A percentile compares a stretch with the other conserved stretches of the same genome.
Evolutionary conservation across 1,284 basidiomycete species (phyloP).

Genomic region (Ustilago vetiveriae): DNA sequence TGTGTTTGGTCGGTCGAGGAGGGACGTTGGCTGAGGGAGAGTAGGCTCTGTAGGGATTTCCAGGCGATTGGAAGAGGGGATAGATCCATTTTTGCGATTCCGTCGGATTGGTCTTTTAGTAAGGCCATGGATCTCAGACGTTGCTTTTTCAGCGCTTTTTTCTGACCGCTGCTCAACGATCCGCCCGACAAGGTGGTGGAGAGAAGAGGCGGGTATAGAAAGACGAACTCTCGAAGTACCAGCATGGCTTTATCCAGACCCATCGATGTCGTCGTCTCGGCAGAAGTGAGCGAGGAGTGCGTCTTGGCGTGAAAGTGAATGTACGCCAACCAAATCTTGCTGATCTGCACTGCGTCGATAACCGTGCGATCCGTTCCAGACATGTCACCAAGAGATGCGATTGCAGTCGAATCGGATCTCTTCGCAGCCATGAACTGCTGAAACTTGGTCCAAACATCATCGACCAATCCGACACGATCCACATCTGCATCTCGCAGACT

Average conservation of each 20-base stretch:
- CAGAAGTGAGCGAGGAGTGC: too few species aligned
- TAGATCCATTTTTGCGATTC: slow-evolving; percentile 6
- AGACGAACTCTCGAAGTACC: slow-evolving; percentile 5
- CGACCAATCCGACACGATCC: not conserved
- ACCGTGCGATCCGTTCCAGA: too few species aligned
- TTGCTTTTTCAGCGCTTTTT: not conserved
- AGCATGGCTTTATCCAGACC: slow-evolving; percentile 15
- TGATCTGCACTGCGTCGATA: slow-evolving; percentile 23
- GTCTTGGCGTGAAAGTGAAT: slow-evolving; percentile 49
- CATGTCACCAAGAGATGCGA: too few species aligned
- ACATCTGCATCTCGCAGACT: slow-evolving; percentile 3
- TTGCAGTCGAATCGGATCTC: not conserved
- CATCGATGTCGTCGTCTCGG: not conserved
- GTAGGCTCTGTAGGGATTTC: slow-evolving; percentile 7
- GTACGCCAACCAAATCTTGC: slow-evolving; percentile 40
- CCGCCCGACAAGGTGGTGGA: not conserved
- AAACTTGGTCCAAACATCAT: slow-evolving; percentile 43
- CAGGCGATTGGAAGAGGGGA: slow-evolving; percentile 18
- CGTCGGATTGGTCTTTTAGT: not conserved
- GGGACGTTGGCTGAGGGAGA: not conserved
- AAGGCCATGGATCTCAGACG: not conserved
- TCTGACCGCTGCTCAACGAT: not conserved
- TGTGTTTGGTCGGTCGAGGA: too few species aligned
- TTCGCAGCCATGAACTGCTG: not conserved
- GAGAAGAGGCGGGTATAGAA: slow-evolving; percentile 21